Conservation (phyloP, 371 early-diverging fungal genomes). For the Mucor mucedo region DNA sequence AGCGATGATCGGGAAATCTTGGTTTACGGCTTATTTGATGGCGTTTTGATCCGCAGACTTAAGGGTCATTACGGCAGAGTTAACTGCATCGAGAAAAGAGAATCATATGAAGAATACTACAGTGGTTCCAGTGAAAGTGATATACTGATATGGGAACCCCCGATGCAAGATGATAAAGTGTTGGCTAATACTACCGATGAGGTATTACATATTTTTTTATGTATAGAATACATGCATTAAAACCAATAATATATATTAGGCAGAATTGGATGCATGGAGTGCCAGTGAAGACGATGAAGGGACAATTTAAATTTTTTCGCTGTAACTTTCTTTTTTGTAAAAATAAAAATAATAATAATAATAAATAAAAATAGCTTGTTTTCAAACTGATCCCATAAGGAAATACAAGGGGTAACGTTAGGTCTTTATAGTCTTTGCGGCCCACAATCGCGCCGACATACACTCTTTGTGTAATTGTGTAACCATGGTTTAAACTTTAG, state of each 20-base stretch:
- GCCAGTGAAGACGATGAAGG: constrained; percentile 29
- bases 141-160: constrained; percentile 72
- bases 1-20: constrained; percentile 62
- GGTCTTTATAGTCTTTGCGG: constrained; percentile 7
- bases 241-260: constrained; percentile 20
- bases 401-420: constrained; percentile 17
- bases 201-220: background rate
- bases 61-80: constrained; percentile 71
- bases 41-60: constrained; percentile 56
- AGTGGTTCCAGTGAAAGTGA: constrained; percentile 72
- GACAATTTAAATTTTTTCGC: background rate
- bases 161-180: constrained; percentile 25
- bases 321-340: background rate
- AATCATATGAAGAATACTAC: constrained; percentile 64
- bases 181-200: constrained; percentile 1
- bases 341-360: constrained; percentile 6
- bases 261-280: constrained; percentile 36
- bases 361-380: constrained; percentile 8
- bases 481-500: constrained; percentile 3
- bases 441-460: constrained; percentile 13
- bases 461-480: constrained; percentile 23
- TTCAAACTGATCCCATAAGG: constrained; percentile 1
- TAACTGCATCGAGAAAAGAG: constrained; percentile 62
- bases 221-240: constrained; percentile 9
- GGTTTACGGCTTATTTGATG: constrained; percentile 65